Conservation (phyloP, 768 basidiomycete genomes). For the Suillus clintonianus region DNA sequence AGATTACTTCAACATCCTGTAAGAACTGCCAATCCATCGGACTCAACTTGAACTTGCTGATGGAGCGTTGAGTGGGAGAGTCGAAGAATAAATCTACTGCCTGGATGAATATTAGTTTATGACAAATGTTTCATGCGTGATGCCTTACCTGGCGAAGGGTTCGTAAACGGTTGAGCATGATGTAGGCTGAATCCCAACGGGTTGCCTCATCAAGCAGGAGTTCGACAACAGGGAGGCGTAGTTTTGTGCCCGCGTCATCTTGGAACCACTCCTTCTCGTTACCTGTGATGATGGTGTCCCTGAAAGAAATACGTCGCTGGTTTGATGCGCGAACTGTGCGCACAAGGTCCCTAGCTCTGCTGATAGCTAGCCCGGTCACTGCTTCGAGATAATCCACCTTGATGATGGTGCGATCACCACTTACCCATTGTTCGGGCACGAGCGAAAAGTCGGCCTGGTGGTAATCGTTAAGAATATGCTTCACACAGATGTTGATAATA, state of each 20-base stretch:
- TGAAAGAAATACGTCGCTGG: background rate
- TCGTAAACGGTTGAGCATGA: too few relatives aligned
- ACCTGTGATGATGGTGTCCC: slow-evolving; percentile 1
- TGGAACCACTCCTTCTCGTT: too few relatives aligned
- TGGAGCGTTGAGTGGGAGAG: too few relatives aligned
- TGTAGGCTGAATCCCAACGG: too few relatives aligned
- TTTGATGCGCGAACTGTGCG: background rate
- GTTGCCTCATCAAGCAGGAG: too few relatives aligned
- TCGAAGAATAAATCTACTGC: too few relatives aligned
- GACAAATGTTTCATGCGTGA: too few relatives aligned
- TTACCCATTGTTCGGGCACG: background rate
- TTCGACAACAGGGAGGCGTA: too few relatives aligned
- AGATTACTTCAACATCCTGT: slow-evolving; percentile 12
- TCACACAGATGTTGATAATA: background rate
- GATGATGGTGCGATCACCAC: background rate
- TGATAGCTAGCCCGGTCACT: background rate
- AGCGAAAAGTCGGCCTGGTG: background rate
- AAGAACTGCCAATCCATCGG: slow-evolving; percentile 6
- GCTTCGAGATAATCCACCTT: background rate
- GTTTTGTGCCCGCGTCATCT: too few relatives aligned
- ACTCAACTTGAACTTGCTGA: too few relatives aligned
- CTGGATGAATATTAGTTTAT: too few relatives aligned
- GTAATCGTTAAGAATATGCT: background rate
- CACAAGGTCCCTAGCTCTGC: background rate
- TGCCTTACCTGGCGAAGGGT: too few relatives aligned